These are phyloP conservation scores for Lophiotrema nucula DNA, from an alignment of 495 filamentous ascomycete genomes.

Conservation along the genomic window DNA sequence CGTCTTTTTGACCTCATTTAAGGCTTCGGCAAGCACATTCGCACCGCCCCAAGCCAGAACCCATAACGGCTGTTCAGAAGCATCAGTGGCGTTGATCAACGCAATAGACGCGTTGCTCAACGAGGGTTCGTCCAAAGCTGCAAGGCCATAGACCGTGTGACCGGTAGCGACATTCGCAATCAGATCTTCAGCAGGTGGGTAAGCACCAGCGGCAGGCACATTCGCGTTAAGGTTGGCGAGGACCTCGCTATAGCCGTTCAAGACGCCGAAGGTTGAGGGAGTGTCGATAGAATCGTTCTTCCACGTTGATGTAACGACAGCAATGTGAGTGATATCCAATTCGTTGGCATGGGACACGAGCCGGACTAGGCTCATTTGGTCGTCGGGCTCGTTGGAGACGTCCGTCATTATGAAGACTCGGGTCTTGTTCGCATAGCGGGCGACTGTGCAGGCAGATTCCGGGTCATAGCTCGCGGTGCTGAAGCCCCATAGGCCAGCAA, in stretches of 20 bases:
- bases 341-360: constrained; percentile 6
- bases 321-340: background rate
- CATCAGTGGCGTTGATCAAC: background rate
- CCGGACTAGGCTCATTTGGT: constrained; percentile 8
- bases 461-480: no score
- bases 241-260: background rate
- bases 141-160: constrained; percentile 3
- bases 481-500: no score
- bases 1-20: background rate
- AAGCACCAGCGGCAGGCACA: background rate
- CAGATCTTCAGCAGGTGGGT: background rate
- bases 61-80: background rate
- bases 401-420: constrained; percentile 12
- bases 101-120: background rate
- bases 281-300: background rate
- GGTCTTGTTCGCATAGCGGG: background rate
- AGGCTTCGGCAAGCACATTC: constrained; percentile 2
- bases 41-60: constrained; percentile 6
- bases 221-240: background rate
- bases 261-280: background rate
- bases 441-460: no score
- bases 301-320: constrained; percentile 5
- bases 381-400: constrained; percentile 14
- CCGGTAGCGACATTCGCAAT: background rate
- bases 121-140: background rate